Evolutionary conservation across 495 filamentous ascomycete genomes (phyloP), one percentile per base, ranked within the genome.

Genomic region (Bathelium albidoporum): DNA sequence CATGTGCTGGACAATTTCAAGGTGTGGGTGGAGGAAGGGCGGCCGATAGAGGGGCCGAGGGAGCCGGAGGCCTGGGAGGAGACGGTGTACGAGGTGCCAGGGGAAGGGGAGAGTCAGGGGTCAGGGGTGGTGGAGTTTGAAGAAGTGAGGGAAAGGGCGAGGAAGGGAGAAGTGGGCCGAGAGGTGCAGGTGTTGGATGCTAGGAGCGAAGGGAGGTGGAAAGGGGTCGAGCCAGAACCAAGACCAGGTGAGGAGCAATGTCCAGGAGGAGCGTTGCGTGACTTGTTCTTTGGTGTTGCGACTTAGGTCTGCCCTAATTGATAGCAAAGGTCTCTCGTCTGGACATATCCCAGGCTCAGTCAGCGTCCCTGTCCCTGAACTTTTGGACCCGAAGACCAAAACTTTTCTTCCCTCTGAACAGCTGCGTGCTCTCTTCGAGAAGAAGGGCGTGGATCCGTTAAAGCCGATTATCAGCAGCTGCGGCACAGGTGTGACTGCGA

Each of bases 401-500:
- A 81, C 88, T 0, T 85, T 95, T 62, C 81, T 90, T n/a, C 78
- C 91, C 0, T 76, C 80, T 2, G 81, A 86, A 14, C 80, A 94
- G 73, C 74, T 98, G 59, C 80, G 80, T 66, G 81, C 85, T 68
- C 68, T 97, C n/a, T 92, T 98, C 68, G 77, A 89, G 69, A 75
- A 76, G 14, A 89, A 86, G 65, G 87, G 91, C 11, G 73, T 97
- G 1, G 88, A 96, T 71, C 85, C 87, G 3, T 79, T 80, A n/a
- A 91, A 86, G 71, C 87, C 90, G 10, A 90, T 97, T 64, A 90
- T 98, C 74, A 89, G 81, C 61, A 90, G 81, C 66, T 98, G 94
- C 68, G 94, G 94, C 32, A 97, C 92, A 14, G 94, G 94, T 29
- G 94, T 98, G 41, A 97, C 91, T 1, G 95, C 95, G n/a, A 87